Base-by-base conservation (phyloP, 768 basidiomycete species). In the Phallus indusiatus region DNA sequence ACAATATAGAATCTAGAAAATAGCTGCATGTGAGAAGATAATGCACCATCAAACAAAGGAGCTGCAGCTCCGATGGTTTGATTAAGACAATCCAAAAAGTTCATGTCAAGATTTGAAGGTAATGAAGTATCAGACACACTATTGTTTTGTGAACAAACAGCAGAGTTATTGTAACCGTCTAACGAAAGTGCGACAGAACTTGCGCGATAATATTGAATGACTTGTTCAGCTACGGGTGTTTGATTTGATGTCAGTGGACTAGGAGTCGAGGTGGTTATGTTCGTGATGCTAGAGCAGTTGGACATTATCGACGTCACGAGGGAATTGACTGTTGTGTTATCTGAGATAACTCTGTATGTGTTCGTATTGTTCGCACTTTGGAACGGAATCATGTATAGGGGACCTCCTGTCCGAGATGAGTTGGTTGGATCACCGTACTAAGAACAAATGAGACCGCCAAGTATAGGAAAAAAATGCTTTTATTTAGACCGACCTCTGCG, bases 81-180 rank as follows among this genome's bases (percentile, higher is more conserved):
- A 62, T 88, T 88, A 51, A 88, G 62, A 61, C 86, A 88, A 28
- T 69, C 62, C 42, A 86, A 64, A 11, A 86, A 71, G 1, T 66
- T 72, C 34, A 55, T 69, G 62, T 85, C 78, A 17, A 84, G 72
- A 48, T 71, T 72, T 1, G 69, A 67, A 0, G 84, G 85, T 1
- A 88, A 71, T 0, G 83, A 75, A 0, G 78, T 72, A 57, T 80
- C 73, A 0, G 78, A 68, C 0, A 68, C 62, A 28, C 73, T 77
- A 8, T 73, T 68, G 20, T 80, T 72, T 28, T 60, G 64, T 1
- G 67, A 69, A 22, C 81, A 68, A 2, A 73, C 77, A 6, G 76
- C 80, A 0, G 82, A 81, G 61, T 87, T 78, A 64, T 87, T 86
- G 66, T 87, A 86, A 0, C 81, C 81, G 56, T 87, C 81, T 2